Conservation (phyloP, 2,329 filamentous ascomycete genomes). For the Claviceps spartinae region DNA sequence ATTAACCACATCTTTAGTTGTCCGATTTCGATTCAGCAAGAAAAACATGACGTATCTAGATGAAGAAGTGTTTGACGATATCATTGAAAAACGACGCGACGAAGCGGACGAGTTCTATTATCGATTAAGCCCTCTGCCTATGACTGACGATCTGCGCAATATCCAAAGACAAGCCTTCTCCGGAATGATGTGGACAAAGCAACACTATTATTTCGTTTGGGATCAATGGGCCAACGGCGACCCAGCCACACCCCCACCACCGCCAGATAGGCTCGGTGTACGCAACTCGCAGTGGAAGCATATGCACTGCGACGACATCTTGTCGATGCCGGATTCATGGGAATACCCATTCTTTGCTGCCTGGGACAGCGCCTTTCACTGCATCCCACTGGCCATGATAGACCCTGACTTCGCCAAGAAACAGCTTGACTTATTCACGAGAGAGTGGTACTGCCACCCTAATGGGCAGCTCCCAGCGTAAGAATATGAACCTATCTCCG, state of each 20-base stretch:
- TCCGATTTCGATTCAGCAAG: conserved; percentile 77
- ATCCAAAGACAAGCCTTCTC: conserved; percentile 90
- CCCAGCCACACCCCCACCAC: conserved; percentile 75
- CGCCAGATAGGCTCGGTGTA: conserved; percentile 62
- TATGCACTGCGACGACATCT: conserved; percentile 83
- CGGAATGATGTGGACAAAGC: conserved; percentile 98
- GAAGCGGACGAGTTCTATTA: conserved; percentile 96
- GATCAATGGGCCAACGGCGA: conserved; percentile 97
- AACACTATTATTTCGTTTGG: conserved; percentile 94
- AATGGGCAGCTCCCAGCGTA: conserved; percentile 89
- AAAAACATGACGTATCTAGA: conserved; percentile 68
- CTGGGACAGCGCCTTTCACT: conserved; percentile 96
- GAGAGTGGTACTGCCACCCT: conserved; percentile 98
- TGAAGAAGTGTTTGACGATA: conserved; percentile 83
- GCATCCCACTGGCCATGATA: conserved; percentile 91
- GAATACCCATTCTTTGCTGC: conserved; percentile 97
- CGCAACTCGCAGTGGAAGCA: conserved; percentile 89
- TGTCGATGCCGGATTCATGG: conserved; percentile 98
- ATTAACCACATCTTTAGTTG: conserved; percentile 37
- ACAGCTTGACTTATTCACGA: conserved; percentile 86
- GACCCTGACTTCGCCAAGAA: conserved; percentile 97
- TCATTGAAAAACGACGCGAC: conserved; percentile 71
- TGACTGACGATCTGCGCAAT: conserved; percentile 85
- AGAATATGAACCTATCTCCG: conserved; percentile 13
- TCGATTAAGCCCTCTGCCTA: conserved; percentile 80